Evolutionary conservation across 768 basidiomycete genomes (phyloP).

Genomic region (Suillus occidentalis): DNA sequence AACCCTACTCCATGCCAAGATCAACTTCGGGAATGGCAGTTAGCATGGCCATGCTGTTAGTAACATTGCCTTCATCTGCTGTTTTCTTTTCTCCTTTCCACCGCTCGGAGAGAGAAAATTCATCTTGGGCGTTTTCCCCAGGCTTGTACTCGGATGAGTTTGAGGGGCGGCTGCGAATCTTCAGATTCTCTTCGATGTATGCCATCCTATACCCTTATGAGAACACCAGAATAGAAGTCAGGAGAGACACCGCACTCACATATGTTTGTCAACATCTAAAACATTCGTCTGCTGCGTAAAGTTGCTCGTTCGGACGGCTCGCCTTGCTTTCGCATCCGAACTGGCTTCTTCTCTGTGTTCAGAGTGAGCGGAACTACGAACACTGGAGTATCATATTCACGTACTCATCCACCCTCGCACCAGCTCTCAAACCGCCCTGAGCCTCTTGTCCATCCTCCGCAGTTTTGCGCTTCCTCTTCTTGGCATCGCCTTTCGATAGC

Average conservation of each 20-base stretch:
- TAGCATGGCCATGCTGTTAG: constrained; percentile 92
- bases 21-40: constrained; percentile 98
- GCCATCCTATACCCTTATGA: constrained; percentile 70
- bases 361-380: neutral
- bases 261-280: constrained; percentile 97
- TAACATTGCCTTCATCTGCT: constrained; percentile 88
- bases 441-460: constrained; percentile 44
- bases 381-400: constrained; percentile 35
- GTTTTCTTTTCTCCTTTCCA: constrained; percentile 58
- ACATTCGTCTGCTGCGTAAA: constrained; percentile 97
- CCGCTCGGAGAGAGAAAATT: constrained; percentile 68
- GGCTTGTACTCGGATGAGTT: constrained; percentile 47
- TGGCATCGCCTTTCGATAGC: constrained; percentile 80
- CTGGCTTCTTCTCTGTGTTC: constrained; percentile 56
- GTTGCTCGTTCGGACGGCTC: constrained; percentile 81
- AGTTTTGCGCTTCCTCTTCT: constrained; percentile 63
- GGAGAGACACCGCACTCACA: constrained; percentile 52
- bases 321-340: constrained; percentile 67
- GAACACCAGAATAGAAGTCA: neutral
- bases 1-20: constrained; percentile 93
- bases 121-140: constrained; percentile 72
- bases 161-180: constrained; percentile 59
- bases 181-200: constrained; percentile 94
- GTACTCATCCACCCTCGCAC: constrained; percentile 45
- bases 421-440: constrained; percentile 57